phyloP scores from a whole-genome alignment of 768 basidiomycete species.

The Tulasnella sp. region DNA sequence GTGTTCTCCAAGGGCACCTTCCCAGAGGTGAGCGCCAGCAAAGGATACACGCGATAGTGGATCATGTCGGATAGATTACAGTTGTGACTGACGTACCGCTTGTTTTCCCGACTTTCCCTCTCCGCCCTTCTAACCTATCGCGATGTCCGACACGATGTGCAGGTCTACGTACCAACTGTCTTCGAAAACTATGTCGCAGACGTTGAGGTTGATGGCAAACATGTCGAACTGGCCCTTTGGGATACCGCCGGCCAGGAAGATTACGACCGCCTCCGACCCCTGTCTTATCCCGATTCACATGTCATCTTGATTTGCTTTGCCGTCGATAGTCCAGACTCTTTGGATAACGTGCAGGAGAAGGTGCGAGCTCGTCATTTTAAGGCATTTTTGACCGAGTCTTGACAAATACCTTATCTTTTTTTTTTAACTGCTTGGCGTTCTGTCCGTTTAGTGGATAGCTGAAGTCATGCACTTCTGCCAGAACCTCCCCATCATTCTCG shows the following conservation, averaged over 20 bases:
- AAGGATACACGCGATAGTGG: neutral
- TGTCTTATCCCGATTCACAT: slow-evolving; percentile 98
- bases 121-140: neutral
- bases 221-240: slow-evolving; percentile 97
- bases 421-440: slow-evolving; percentile 7
- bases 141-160: neutral
- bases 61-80: too few relatives aligned
- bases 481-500: slow-evolving; percentile 88
- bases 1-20: slow-evolving; percentile 96
- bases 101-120: neutral
- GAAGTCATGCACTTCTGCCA: slow-evolving; percentile 98
- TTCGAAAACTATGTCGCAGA: slow-evolving; percentile 99
- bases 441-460: slow-evolving; percentile 73
- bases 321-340: slow-evolving; percentile 92
- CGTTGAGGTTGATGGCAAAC: slow-evolving; percentile 96
- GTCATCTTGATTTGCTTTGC: slow-evolving; percentile 99
- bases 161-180: slow-evolving; percentile 99
- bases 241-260: slow-evolving; percentile 99
- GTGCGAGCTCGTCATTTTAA: slow-evolving; percentile 34
- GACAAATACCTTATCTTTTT: neutral
- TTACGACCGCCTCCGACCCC: slow-evolving; percentile 94
- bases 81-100: too few relatives aligned
- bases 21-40: slow-evolving; percentile 69
- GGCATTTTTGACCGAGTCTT: neutral
- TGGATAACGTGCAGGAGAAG: slow-evolving; percentile 99